Evolutionary conservation across 2,329 filamentous ascomycete genomes (phyloP).

Genomic region (Exserohilum rostratum): DNA sequence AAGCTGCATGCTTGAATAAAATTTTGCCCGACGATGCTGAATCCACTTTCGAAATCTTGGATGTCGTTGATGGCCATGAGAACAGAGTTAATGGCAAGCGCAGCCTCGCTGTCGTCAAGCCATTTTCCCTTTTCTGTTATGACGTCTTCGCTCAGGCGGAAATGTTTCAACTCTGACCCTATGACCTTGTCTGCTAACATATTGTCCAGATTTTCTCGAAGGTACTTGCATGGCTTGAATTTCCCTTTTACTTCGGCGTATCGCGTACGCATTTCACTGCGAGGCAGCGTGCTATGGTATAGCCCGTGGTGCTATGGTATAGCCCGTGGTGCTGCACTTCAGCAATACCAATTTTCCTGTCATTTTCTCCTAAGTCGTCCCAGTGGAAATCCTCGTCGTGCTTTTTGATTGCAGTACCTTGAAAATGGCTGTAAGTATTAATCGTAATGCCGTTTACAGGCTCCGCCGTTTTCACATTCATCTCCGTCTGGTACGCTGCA

Average conservation of each 20-base stretch:
- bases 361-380: background rate
- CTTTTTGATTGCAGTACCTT: background rate
- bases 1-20: background rate
- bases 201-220: background rate
- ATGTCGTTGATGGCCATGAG: conserved; percentile 13
- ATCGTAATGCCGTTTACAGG: no score
- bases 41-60: conserved; percentile 6
- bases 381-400: background rate
- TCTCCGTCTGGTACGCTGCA: background rate
- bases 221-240: background rate
- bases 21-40: conserved; percentile 3
- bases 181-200: background rate
- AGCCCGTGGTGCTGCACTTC: background rate
- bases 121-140: background rate
- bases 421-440: background rate
- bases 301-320: background rate
- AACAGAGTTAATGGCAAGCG: conserved; percentile 14
- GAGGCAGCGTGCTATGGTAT: background rate
- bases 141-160: background rate
- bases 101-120: conserved; percentile 3
- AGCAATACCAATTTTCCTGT: background rate
- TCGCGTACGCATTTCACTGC: background rate
- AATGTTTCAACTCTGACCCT: background rate
- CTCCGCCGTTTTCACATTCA: background rate
- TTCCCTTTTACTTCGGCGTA: background rate